Percentiles rank a stretch among this genome's conserved stretches.
These are phyloP conservation scores for Alternaria sp. DNA, from an alignment of 2,329 filamentous ascomycete species.

Conservation along the genomic window DNA sequence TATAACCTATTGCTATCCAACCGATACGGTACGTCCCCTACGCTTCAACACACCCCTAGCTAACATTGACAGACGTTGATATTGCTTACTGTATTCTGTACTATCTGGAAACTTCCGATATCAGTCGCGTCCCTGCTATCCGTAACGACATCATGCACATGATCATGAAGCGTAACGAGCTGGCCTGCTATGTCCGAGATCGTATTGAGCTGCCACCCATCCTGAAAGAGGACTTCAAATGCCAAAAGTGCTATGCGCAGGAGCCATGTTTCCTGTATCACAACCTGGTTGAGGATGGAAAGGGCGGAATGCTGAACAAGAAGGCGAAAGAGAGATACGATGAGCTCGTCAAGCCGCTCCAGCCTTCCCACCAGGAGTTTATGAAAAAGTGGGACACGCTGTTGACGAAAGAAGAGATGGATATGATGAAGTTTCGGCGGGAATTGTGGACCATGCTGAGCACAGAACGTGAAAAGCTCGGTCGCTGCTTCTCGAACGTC, in stretches of 20 bases:
- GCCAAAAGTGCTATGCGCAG: constrained; percentile 89
- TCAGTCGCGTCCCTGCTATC: constrained; percentile 82
- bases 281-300: constrained; percentile 84
- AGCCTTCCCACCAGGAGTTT: constrained; percentile 76
- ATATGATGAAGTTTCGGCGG: constrained; percentile 82
- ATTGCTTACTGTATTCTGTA: constrained; percentile 91
- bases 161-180: constrained; percentile 92
- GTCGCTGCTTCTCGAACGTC: constrained; percentile 88
- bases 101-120: constrained; percentile 91
- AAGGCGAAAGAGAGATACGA: constrained; percentile 82
- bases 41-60: neutral
- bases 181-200: constrained; percentile 85
- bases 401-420: constrained; percentile 92
- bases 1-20: constrained; percentile 94
- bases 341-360: constrained; percentile 80
- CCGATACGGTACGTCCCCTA: constrained; percentile 70
- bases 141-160: constrained; percentile 91
- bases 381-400: constrained; percentile 95
- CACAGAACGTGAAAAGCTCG: constrained; percentile 82
- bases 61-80: constrained; percentile 71
- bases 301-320: constrained; percentile 81
- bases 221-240: constrained; percentile 81
- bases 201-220: constrained; percentile 84
- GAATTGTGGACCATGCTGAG: constrained; percentile 98
- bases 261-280: constrained; percentile 92